These are phyloP conservation scores for Lichtheimia ramosa DNA, from an alignment of 371 early-diverging fungal genomes.

Conservation along the genomic window DNA sequence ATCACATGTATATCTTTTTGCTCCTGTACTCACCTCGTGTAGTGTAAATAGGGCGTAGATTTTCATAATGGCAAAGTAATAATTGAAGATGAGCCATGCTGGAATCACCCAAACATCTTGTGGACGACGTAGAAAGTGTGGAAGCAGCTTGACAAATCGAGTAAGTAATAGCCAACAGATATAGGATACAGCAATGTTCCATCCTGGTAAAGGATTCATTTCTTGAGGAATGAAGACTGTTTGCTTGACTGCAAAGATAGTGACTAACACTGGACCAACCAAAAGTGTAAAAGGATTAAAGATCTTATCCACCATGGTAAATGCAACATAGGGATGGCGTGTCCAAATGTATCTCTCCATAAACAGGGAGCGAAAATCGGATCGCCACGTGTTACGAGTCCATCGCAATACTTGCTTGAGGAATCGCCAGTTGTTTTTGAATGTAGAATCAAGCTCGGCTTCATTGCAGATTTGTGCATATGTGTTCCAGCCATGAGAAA, in stretches of 20 bases:
- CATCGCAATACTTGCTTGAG: constrained; percentile 69
- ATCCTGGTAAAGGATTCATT: constrained; percentile 27
- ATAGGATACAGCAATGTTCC: constrained; percentile 60
- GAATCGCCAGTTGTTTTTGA: constrained; percentile 77
- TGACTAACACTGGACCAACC: constrained; percentile 65
- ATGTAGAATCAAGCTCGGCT: constrained; percentile 68
- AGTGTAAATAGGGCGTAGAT: constrained; percentile 61
- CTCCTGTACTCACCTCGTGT: constrained; percentile 44
- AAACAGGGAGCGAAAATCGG: constrained; percentile 67
- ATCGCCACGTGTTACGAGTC: constrained; percentile 77
- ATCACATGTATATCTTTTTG: not conserved
- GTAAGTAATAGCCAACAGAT: constrained; percentile 64
- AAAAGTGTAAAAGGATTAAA: constrained; percentile 71
- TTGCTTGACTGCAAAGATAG: constrained; percentile 34
- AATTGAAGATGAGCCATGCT: constrained; percentile 64
- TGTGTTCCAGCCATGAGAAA: constrained; percentile 68
- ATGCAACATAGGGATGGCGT: constrained; percentile 69
- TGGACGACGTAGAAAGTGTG: constrained; percentile 61
- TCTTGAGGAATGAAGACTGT: constrained; percentile 13
- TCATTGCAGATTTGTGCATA: constrained; percentile 67
- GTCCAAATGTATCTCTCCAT: constrained; percentile 63
- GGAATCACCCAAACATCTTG: constrained; percentile 63
- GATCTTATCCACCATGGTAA: constrained; percentile 74
- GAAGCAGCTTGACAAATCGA: constrained; percentile 57
- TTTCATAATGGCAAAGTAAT: constrained; percentile 69